These are phyloP conservation scores for Scheffersomyces coipomensis DNA, from an alignment of 805 yeast genomes.

Conservation along the genomic window DNA sequence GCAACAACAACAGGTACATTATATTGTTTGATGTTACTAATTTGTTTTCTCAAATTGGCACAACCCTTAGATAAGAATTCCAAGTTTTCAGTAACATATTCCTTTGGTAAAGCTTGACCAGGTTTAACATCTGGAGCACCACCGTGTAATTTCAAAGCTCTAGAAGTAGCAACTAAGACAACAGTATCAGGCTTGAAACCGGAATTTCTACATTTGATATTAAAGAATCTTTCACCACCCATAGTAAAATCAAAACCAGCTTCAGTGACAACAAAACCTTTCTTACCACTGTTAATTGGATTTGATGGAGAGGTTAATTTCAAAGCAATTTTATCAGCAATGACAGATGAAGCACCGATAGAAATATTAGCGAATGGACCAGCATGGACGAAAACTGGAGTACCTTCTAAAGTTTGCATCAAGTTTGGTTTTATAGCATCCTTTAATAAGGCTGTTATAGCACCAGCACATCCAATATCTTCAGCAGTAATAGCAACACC, in stretches of 20 bases:
- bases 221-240: conserved; percentile 98
- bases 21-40: conserved; percentile 76
- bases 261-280: conserved; percentile 92
- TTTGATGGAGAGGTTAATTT: conserved; percentile 65
- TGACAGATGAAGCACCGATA: conserved; percentile 92
- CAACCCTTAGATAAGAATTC: conserved; percentile 78
- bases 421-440: conserved; percentile 95
- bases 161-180: conserved; percentile 91
- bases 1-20: conserved; percentile 95
- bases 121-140: conserved; percentile 98
- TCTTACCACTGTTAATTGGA: conserved; percentile 42
- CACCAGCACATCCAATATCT: conserved; percentile 95
- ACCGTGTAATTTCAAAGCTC: conserved; percentile 96
- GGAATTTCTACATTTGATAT: conserved; percentile 91
- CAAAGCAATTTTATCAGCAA: conserved; percentile 90
- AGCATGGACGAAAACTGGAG: conserved; percentile 96
- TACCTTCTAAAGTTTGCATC: conserved; percentile 97
- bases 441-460: conserved; percentile 88
- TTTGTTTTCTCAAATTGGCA: conserved; percentile 87
- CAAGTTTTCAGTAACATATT: conserved; percentile 76
- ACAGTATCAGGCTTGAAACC: conserved; percentile 87
- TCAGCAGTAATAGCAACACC: conserved; percentile 91
- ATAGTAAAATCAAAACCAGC: conserved; percentile 98
- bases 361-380: conserved; percentile 98
- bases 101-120: conserved; percentile 82